These are phyloP conservation scores for Diplosphaera chodatii DNA, from an alignment of 139 green algal species.

Conservation along the genomic window DNA sequence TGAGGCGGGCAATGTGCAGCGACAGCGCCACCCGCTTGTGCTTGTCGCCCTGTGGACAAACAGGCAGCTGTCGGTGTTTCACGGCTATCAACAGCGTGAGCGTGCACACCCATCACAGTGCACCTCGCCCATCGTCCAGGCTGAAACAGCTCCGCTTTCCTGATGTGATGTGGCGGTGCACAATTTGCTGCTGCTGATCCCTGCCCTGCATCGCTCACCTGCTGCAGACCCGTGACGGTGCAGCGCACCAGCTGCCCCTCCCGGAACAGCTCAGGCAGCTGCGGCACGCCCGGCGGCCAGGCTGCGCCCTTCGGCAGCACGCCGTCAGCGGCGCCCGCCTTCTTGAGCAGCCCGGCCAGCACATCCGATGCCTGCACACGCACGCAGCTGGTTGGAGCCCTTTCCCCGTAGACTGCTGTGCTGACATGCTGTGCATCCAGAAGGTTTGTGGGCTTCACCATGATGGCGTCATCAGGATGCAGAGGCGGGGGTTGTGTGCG, in stretches of 20 bases:
- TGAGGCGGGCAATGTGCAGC: conserved; percentile 34
- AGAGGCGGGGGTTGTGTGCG: too few relatives aligned
- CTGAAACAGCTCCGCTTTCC: neutral
- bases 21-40: conserved; percentile 54
- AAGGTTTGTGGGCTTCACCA: too few relatives aligned
- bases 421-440: too few relatives aligned
- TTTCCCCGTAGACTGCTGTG: too few relatives aligned
- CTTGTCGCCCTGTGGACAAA: conserved; percentile 1
- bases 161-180: too few relatives aligned
- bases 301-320: neutral
- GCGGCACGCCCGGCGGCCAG: conserved; percentile 4
- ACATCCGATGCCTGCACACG: conserved; percentile 71
- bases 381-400: too few relatives aligned
- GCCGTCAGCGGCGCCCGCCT: conserved; percentile 14
- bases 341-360: conserved; percentile 26
- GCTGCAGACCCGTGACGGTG: conserved; percentile 29
- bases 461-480: too few relatives aligned
- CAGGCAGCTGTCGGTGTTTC: neutral
- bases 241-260: conserved; percentile 76
- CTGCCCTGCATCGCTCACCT: too few relatives aligned
- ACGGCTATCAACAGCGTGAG: too few relatives aligned
- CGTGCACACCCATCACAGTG: conserved; percentile 27
- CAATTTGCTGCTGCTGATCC: too few relatives aligned
- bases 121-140: conserved; percentile 68
- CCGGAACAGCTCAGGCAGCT: conserved; percentile 40